Base-by-base conservation (phyloP, 129 eudicot genomes). In the Logfia minima region DNA sequence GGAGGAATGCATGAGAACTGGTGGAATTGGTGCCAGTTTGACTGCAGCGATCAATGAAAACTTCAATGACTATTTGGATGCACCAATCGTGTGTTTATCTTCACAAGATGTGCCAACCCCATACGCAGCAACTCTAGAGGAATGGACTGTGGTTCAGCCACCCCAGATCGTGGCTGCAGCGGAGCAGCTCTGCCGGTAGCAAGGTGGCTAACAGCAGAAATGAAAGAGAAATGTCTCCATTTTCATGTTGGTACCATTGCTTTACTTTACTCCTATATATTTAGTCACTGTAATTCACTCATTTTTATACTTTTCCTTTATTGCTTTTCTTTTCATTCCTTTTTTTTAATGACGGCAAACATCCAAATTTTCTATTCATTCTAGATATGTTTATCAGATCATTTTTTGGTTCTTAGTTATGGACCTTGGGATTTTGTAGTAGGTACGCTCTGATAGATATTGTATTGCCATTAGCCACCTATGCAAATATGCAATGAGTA, bases 81-180 rank as follows among this genome's bases (percentile, higher is more conserved):
- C 98, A 17, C 96, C 98, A 2, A 91, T 93, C 31, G 89, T 91
- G 21, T 93, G 98, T 60, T 83, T 93, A 79, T 91, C 97, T 1
- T 93, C 98, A 39, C 98, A 93, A 75, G 98, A 93, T 82, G 98
- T 93, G 86, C 98, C 98, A 5, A 93, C 98, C 1, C 98, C 98
- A 5, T 93, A 93, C 79, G 98, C 98, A 1, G 98, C 93, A 63
- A 78, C 91, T 0, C 67, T 93, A 72, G 98, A 93, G 81, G 91
- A 91, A 59, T 89, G 87, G 86, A 93, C 98, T 0, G 91, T 93
- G 61, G 98, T 93, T 75, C 98, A 93, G 77, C 98, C 98, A 22
- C 86, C 96, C 9, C 98, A 93, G 84, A 93, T 93, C 53, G 98
- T 93, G 58, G 85, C 98, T 35, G 98, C 98, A 3, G 98, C 91